These are phyloP conservation scores for Schizosaccharomyces osmophilus DNA, from an alignment of 805 yeast genomes.

Conservation along the genomic window DNA sequence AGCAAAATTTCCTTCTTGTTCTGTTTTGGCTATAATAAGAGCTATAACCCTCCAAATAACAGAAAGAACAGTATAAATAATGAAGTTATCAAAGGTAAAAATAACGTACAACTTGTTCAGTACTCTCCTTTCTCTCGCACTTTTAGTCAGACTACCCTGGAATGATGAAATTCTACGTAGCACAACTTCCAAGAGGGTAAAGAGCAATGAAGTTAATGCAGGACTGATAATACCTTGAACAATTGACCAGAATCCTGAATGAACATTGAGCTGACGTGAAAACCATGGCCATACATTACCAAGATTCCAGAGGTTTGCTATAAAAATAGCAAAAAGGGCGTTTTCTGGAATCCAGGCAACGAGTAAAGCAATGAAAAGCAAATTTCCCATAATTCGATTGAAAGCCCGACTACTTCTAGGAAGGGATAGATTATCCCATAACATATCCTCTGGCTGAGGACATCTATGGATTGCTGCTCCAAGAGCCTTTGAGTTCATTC, in stretches of 20 bases:
- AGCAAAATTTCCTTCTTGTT: background rate
- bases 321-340: constrained; percentile 18
- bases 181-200: constrained; percentile 15
- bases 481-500: background rate
- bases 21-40: background rate
- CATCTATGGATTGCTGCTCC: constrained; percentile 12
- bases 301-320: constrained; percentile 16
- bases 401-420: constrained; percentile 11
- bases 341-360: constrained; percentile 18
- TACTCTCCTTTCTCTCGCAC: constrained; percentile 17
- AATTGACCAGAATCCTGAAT: constrained; percentile 13
- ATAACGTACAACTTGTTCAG: constrained; percentile 16
- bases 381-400: constrained; percentile 15
- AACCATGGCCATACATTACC: constrained; percentile 16
- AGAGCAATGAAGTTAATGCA: constrained; percentile 14
- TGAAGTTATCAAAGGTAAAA: constrained; percentile 17
- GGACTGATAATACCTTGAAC: constrained; percentile 19
- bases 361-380: constrained; percentile 12
- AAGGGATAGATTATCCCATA: constrained; percentile 16
- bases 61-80: constrained; percentile 17
- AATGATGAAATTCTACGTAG: constrained; percentile 16
- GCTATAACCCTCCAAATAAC: constrained; percentile 6
- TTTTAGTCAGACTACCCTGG: constrained; percentile 17
- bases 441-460: constrained; percentile 15
- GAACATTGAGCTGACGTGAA: constrained; percentile 10